Percentiles rank a stretch among this genome's conserved stretches.
These are phyloP conservation scores for Fusarium staphyleae DNA, from an alignment of 2,329 filamentous ascomycete genomes.

Conservation along the genomic window DNA sequence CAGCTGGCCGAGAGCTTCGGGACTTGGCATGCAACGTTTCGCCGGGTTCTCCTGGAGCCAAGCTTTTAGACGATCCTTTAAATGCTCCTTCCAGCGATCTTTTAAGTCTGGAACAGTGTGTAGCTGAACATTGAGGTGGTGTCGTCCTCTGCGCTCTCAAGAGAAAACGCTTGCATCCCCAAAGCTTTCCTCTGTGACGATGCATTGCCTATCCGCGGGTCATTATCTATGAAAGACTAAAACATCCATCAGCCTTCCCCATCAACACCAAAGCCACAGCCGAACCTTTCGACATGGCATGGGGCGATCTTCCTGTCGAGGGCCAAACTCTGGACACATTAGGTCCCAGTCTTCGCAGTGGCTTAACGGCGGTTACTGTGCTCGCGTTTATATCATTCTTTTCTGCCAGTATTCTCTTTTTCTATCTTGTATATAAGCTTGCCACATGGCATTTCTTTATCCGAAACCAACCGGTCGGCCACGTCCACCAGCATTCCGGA, in stretches of 20 bases:
- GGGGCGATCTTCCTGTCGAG: slow-evolving; percentile 32
- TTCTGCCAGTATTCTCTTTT: slow-evolving; percentile 40
- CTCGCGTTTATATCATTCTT: slow-evolving; percentile 45
- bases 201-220: neutral
- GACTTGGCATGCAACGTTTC: neutral
- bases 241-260: too few species aligned
- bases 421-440: slow-evolving; percentile 45
- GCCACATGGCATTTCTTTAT: slow-evolving; percentile 41
- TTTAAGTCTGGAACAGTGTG: neutral
- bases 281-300: slow-evolving; percentile 29
- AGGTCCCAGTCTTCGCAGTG: slow-evolving; percentile 28
- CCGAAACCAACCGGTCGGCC: slow-evolving; percentile 12
- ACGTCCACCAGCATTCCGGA: slow-evolving; percentile 11
- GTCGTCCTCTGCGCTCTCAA: neutral
- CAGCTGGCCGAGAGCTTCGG: slow-evolving; percentile 3
- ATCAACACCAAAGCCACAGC: neutral
- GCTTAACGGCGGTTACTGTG: slow-evolving; percentile 43
- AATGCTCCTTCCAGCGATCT: too few species aligned
- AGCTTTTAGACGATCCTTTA: slow-evolving; percentile 1
- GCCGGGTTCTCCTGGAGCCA: neutral
- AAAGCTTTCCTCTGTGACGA: neutral
- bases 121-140: neutral
- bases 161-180: neutral
- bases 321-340: slow-evolving; percentile 40
- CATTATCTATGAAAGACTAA: neutral